Conservation (phyloP, 495 filamentous ascomycete species). For the Talaromyces trachyspermus region DNA sequence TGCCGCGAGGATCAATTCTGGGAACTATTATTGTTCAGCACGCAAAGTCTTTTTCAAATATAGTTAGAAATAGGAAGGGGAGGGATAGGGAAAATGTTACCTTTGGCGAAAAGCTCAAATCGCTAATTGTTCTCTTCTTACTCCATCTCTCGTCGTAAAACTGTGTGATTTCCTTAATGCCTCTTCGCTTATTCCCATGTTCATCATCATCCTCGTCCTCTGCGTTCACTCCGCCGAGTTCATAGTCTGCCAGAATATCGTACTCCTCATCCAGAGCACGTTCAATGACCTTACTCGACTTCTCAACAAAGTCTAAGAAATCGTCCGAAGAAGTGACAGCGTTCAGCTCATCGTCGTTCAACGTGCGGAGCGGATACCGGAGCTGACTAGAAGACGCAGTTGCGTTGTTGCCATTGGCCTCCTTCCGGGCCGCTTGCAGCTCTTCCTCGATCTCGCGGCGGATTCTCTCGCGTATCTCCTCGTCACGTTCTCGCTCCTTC, state of each 20-base stretch:
- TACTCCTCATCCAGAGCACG: slow-evolving; percentile 89
- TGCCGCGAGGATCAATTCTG: slow-evolving; percentile 83
- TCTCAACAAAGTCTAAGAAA: slow-evolving; percentile 91
- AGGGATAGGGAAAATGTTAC: slow-evolving; percentile 21
- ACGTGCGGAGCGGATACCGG: slow-evolving; percentile 71
- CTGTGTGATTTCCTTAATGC: slow-evolving; percentile 79
- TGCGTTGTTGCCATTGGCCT: slow-evolving; percentile 46
- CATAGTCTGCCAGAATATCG: slow-evolving; percentile 92
- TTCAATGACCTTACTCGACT: slow-evolving; percentile 95
- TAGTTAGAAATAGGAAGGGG: too few species aligned
- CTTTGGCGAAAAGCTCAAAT: slow-evolving; percentile 88
- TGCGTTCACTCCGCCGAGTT: slow-evolving; percentile 58
- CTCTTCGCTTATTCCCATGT: slow-evolving; percentile 66
- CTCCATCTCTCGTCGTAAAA: slow-evolving; percentile 96
- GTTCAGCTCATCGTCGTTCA: slow-evolving; percentile 79
- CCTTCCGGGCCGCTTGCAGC: slow-evolving; percentile 58
- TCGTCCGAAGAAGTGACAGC: slow-evolving; percentile 89
- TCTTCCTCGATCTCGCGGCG: slow-evolving; percentile 91
- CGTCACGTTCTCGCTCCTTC: slow-evolving; percentile 73
- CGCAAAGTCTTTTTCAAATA: too few species aligned
- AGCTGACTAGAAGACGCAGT: slow-evolving; percentile 34
- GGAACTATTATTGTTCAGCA: too few species aligned
- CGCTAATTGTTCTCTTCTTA: slow-evolving; percentile 92
- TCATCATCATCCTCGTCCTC: slow-evolving; percentile 82
- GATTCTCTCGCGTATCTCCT: slow-evolving; percentile 79